A percentile compares a stretch with the other conserved stretches of the same genome.
phyloP scores from a whole-genome alignment of 306 rosid genomes.

The Acmispon strigosus region DNA sequence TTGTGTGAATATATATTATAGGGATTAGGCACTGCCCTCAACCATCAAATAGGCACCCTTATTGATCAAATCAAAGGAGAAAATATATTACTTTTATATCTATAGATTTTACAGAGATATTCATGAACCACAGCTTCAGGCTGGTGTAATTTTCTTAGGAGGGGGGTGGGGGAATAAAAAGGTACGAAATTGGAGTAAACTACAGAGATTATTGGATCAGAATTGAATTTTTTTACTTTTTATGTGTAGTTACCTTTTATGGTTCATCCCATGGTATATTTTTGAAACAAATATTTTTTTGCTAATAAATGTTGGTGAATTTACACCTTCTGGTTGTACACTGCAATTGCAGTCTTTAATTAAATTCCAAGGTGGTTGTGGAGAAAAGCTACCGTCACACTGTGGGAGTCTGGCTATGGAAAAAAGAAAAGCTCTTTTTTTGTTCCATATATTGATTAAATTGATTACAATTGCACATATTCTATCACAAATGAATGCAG shows the following conservation, averaged over 20 bases:
- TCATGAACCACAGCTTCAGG: not conserved
- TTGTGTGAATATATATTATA: no score
- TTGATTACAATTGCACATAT: not conserved
- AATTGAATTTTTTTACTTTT: not conserved
- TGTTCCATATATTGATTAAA: no score
- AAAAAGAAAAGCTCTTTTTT: not conserved
- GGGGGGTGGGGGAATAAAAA: not conserved
- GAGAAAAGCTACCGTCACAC: not conserved
- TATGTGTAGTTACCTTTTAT: not conserved
- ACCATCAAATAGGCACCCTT: not conserved
- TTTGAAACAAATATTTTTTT: not conserved
- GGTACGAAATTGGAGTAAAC: not conserved
- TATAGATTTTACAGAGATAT: not conserved
- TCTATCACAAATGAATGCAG: not conserved
- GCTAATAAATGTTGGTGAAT: not conserved
- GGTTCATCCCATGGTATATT: not conserved
- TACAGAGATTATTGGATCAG: not conserved
- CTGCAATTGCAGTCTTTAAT: not conserved
- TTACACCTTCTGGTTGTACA: not conserved
- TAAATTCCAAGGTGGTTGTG: not conserved
- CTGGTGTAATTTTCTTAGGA: not conserved
- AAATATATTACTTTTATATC: not conserved
- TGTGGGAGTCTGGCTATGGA: not conserved
- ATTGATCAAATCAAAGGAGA: not conserved
- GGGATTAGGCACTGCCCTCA: no score